Percentiles rank a stretch among this genome's conserved stretches.
Conservation (phyloP, 352 stramenopile species). For the Phytophthora pisi region DNA sequence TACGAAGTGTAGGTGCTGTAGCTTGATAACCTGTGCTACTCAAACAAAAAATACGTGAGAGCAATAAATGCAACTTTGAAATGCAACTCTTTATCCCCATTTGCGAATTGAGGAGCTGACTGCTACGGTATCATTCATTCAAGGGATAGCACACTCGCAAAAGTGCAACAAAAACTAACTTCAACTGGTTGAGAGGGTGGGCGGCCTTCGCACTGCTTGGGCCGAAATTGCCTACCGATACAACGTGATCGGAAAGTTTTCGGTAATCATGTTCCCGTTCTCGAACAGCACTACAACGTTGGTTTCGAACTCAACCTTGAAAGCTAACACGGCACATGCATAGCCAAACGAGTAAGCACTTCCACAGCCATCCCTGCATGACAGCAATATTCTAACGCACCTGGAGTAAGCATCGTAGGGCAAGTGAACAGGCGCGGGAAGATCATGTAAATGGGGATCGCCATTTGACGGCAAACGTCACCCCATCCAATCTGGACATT, state of each 20-base stretch:
- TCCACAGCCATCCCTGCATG: neutral
- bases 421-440: constrained; percentile 93
- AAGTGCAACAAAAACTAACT: neutral
- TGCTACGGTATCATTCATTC: neutral
- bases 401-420: constrained; percentile 86
- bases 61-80: neutral
- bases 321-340: constrained; percentile 48
- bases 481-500: constrained; percentile 94
- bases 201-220: neutral
- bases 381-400: constrained; percentile 33
- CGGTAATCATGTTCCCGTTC: constrained; percentile 91
- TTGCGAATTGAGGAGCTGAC: neutral
- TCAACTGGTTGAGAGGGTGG: no score
- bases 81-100: no score
- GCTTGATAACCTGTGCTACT: neutral
- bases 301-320: constrained; percentile 93
- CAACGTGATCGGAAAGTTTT: constrained; percentile 89
- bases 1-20: neutral
- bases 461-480: constrained; percentile 87
- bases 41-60: neutral
- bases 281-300: constrained; percentile 94
- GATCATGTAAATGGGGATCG: constrained; percentile 95
- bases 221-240: constrained; percentile 56
- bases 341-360: neutral
- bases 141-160: neutral